A percentile compares a stretch with the other conserved stretches of the same genome.
Evolutionary conservation across 2,329 filamentous ascomycete species (phyloP).

Genomic region (Colletotrichum tropicicola): DNA sequence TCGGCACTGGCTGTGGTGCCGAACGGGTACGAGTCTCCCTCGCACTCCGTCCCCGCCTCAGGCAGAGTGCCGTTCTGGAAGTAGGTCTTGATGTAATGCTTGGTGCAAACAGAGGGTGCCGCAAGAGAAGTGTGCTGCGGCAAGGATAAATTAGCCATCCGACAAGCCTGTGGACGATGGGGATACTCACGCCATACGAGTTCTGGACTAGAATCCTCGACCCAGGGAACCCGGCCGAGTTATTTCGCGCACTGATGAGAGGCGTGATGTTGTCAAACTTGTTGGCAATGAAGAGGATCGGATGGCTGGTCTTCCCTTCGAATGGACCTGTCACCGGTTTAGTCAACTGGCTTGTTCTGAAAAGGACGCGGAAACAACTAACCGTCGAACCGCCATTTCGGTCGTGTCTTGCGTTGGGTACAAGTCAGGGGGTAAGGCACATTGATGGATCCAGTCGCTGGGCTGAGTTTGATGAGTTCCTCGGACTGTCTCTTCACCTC

Average conservation of each 20-base stretch:
- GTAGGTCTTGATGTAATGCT: slow-evolving; percentile 49
- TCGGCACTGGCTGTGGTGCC: slow-evolving; percentile 8
- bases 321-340: slow-evolving; percentile 32
- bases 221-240: slow-evolving; percentile 52
- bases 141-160: background rate
- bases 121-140: slow-evolving; percentile 59
- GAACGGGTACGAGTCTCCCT: slow-evolving; percentile 54
- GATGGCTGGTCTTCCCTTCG: slow-evolving; percentile 47
- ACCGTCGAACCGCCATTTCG: slow-evolving; percentile 50
- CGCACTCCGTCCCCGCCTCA: slow-evolving; percentile 52
- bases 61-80: slow-evolving; percentile 58
- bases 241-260: slow-evolving; percentile 52
- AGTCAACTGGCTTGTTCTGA: background rate
- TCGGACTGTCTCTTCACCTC: slow-evolving; percentile 45
- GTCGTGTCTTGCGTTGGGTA: slow-evolving; percentile 45
- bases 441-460: slow-evolving; percentile 53
- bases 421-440: slow-evolving; percentile 50
- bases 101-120: slow-evolving; percentile 54
- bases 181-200: slow-evolving; percentile 55
- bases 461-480: slow-evolving; percentile 46
- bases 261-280: slow-evolving; percentile 59
- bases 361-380: slow-evolving; percentile 18
- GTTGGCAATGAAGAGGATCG: slow-evolving; percentile 56
- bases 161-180: background rate
- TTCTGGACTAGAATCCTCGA: slow-evolving; percentile 59